Evolutionary conservation across 441 rosid species (phyloP), one percentile per base, ranked within the genome.

Genomic region (Isatis lusitanica): DNA sequence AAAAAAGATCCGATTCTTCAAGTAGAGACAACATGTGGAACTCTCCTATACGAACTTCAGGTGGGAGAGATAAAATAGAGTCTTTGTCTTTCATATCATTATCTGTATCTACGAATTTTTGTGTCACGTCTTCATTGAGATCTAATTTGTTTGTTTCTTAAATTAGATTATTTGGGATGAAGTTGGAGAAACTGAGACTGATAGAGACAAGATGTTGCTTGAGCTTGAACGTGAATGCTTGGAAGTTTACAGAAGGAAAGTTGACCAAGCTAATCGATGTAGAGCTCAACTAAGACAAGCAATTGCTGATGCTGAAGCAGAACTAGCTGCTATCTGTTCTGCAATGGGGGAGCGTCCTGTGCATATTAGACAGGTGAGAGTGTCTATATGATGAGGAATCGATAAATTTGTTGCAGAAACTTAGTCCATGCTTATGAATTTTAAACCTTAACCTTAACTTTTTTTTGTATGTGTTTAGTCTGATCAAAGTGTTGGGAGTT

Each of bases 191-290:
- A 72, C 89, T 3, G 92, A 91, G 68, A 51, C 82, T 21, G 97
- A 93, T 13, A 84, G 94, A 79, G 99, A 93, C 66, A 79, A 86
- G 79, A 88, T 91, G 97, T 73, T 93, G 60, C 87, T 89, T 40
- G 98, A 96, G 85, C 93, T 96, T 39, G 98, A 96, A 76, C 90
- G 81, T 75, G 98, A 96, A 74, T 96, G 98, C 79, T 85, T 96
- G 31, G 91, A 93, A 83, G 97, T 93, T 0, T 96, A 96, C 75
- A 86, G 96, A 77, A 84, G 96, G 75, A 96, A 88, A 81, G 99
- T 96, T 28, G 97, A 96, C 70, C 89, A 82, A 74, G 97, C 97
- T 33, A 96, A 92, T 74, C 85, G 71, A 35, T 85, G 80, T 68
- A 88, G 98, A 82, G 98, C 99, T 75, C 93, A 85, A 81, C 80